A percentile compares a stretch with the other conserved stretches of the same genome.
These are phyloP conservation scores for Botrytis pseudocinerea DNA, from an alignment of 2,329 filamentous ascomycete genomes.

Conservation along the genomic window DNA sequence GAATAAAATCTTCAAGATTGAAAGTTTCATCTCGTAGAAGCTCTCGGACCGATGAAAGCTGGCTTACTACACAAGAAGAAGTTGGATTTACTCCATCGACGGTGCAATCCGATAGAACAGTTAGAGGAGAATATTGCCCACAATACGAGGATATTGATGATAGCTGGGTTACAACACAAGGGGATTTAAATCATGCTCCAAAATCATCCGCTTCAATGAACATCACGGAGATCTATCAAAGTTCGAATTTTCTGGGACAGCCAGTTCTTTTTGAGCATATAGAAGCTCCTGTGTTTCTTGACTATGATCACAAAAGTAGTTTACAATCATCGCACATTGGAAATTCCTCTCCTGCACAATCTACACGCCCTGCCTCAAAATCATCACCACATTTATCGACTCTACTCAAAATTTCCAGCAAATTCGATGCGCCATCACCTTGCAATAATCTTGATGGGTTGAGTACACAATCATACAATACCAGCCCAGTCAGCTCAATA, in stretches of 20 bases:
- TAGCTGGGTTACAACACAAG: slow-evolving; percentile 23
- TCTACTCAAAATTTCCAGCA: background rate
- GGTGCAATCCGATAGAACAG: background rate
- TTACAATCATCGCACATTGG: background rate
- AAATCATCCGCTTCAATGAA: slow-evolving; percentile 12
- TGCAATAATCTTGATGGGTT: background rate
- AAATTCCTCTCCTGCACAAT: background rate
- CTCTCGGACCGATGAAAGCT: slow-evolving; percentile 14
- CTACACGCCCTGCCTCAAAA: background rate
- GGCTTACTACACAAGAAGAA: slow-evolving; percentile 22
- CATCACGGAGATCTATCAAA: slow-evolving; percentile 5
- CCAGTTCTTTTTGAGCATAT: background rate
- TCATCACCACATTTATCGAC: background rate
- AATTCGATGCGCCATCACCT: background rate
- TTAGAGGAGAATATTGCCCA: background rate
- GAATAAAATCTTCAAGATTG: background rate
- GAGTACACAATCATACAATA: slow-evolving; percentile 21
- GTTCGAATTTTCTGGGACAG: background rate
- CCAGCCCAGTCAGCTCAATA: background rate
- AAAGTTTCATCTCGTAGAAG: background rate
- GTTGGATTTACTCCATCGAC: slow-evolving; percentile 8
- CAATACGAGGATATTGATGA: slow-evolving; percentile 11
- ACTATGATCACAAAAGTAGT: background rate
- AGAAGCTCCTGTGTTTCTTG: background rate
- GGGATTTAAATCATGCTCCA: background rate